Base-by-base conservation (phyloP, 768 basidiomycete genomes). In the Lactifluus pinguis region DNA sequence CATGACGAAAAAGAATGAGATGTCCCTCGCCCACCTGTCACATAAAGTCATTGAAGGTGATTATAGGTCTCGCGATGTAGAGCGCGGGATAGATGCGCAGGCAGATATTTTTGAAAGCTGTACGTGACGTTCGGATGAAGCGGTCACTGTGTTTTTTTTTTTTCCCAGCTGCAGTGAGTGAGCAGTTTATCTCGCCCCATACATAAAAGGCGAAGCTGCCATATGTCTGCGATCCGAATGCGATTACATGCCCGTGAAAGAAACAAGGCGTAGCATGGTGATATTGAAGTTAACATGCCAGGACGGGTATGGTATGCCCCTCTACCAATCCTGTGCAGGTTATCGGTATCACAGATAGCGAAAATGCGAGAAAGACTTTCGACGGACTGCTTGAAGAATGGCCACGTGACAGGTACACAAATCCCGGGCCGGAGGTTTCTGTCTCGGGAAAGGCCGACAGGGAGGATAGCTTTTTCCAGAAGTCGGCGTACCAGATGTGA, bases 271-370 rank as follows among this genome's bases (percentile, higher is more conserved):
- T 45, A 98, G 32, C 32, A 95, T 95, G 2, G 94, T 93, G 66
- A 98, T 93, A 71, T 98, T 98, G 78, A 95, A 98, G 66, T 76
- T 82, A 67, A 98, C 79, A 66, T 98, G 83, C 97, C 97, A 99
- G 21, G 93, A 80, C 11, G 94, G 89, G 62, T 95, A 87, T n/a
- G n/a, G n/a, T 17, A 90, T 74, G 6, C 97, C 97, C 70, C 79
- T 75, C 65, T 79, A 80, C 0, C 67, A 61, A 67, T 91, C 89
- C 87, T 92, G 49, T 34, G 10, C 17, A 42, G 19, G 57, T 52
- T 34, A 11, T 53, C 14, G 47, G 41, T 3, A 15, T 17, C 17
- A 5, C 14, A 38, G 45, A 6, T 4, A n/a, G 6, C n/a, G 39
- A 30, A 30, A 17, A 41, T 5, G 10, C 13, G 34, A n/a, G 8